Percentiles rank a stretch among this genome's conserved stretches.
Conservation (phyloP, 345 rosid species). For the Alliaria petiolata region DNA sequence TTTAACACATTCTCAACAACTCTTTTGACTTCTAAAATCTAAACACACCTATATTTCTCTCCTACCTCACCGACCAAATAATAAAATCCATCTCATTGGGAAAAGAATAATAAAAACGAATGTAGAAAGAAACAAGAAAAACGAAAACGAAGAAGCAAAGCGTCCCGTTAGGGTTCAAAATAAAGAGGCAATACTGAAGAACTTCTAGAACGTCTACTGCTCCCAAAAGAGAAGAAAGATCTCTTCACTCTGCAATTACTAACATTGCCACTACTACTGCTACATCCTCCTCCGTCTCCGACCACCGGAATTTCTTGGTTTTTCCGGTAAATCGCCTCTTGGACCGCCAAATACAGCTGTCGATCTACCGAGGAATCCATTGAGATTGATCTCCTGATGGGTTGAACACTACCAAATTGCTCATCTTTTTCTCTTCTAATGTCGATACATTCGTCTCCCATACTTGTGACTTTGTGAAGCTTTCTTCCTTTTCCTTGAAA, state of each 20-base stretch:
- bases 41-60: constrained; percentile 27
- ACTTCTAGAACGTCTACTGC: constrained; percentile 63
- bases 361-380: constrained; percentile 81
- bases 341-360: constrained; percentile 55
- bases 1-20: not conserved
- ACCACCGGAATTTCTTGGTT: constrained; percentile 38
- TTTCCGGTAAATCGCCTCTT: constrained; percentile 44
- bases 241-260: constrained; percentile 43
- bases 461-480: constrained; percentile 52
- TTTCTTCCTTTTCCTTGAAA: constrained; percentile 40
- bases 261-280: constrained; percentile 21
- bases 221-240: constrained; percentile 71
- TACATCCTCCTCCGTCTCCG: constrained; percentile 30
- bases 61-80: constrained; percentile 26
- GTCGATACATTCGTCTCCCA: constrained; percentile 87
- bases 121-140: not conserved
- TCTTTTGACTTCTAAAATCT: constrained; percentile 17
- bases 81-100: not conserved
- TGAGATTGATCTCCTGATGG: constrained; percentile 79
- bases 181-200: constrained; percentile 60
- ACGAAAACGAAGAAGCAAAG: not conserved
- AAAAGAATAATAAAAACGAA: not conserved
- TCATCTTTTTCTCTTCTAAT: constrained; percentile 50
- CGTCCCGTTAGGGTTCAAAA: constrained; percentile 45
- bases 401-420: constrained; percentile 56